phyloP scores from a whole-genome alignment of 352 stramenopile genomes.

The Vaucheria bursata region DNA sequence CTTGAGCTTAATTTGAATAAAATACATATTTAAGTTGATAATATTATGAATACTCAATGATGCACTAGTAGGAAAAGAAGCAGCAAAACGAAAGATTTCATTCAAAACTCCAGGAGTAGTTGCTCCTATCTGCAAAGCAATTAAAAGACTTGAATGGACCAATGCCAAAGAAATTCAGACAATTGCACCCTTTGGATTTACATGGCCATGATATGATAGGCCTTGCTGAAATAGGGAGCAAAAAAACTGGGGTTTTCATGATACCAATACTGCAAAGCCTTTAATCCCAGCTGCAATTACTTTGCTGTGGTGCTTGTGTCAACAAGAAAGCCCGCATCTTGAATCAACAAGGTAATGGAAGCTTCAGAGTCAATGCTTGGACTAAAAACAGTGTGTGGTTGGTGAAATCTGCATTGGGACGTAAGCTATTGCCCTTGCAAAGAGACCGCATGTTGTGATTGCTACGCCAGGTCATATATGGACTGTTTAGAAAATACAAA shows the following conservation, averaged over 20 bases:
- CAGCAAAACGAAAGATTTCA: neutral
- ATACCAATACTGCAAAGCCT: slow-evolving; percentile 81
- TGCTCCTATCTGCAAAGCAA: neutral
- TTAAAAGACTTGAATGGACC: neutral
- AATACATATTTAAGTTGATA: too few species aligned
- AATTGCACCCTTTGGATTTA: slow-evolving; percentile 39
- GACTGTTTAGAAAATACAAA: slow-evolving; percentile 93
- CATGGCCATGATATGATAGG: slow-evolving; percentile 91
- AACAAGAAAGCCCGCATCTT: slow-evolving; percentile 85
- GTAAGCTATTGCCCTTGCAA: slow-evolving; percentile 89
- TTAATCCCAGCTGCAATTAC: slow-evolving; percentile 73
- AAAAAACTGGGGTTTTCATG: slow-evolving; percentile 87
- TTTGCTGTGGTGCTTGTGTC: slow-evolving; percentile 79
- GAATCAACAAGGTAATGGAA: slow-evolving; percentile 90
- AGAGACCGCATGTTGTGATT: slow-evolving; percentile 90
- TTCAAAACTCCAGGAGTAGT: neutral
- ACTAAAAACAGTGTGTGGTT: slow-evolving; percentile 35
- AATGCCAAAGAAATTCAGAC: slow-evolving; percentile 73
- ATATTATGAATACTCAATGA: too few species aligned
- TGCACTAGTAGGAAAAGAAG: too few species aligned
- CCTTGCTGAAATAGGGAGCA: slow-evolving; percentile 83
- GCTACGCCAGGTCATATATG: slow-evolving; percentile 81
- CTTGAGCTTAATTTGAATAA: too few species aligned
- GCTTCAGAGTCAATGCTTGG: slow-evolving; percentile 77
- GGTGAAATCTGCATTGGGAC: slow-evolving; percentile 90